Percentiles rank a stretch among this genome's conserved stretches.
phyloP scores from a whole-genome alignment of 2,329 filamentous ascomycete genomes.

The Stachybotrys elegans region DNA sequence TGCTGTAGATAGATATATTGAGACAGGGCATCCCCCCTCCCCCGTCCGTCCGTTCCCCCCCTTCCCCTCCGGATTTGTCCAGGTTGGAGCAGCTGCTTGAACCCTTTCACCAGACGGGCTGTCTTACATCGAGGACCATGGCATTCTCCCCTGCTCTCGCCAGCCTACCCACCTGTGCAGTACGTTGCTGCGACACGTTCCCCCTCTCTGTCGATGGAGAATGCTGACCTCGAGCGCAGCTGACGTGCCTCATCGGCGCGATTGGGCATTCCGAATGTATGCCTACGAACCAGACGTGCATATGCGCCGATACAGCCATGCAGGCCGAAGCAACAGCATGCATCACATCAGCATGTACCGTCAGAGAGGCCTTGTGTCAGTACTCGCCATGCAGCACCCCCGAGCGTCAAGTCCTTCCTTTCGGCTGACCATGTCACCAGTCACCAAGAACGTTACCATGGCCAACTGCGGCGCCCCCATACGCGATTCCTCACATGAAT shows the following conservation, averaged over 20 bases:
- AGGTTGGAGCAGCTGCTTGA: no score
- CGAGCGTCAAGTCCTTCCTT: not conserved
- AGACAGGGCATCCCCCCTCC: no score
- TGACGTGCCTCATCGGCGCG: not conserved
- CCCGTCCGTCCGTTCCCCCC: no score
- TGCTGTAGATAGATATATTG: no score
- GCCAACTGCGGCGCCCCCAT: not conserved
- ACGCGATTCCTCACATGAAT: not conserved
- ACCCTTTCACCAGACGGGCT: no score
- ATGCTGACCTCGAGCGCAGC: no score
- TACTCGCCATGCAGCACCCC: not conserved
- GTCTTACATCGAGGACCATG: no score
- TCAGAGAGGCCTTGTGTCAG: not conserved
- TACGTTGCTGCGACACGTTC: no score
- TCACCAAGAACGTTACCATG: slow-evolving; percentile 1
- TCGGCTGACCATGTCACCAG: not conserved
- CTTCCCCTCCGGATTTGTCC: no score
- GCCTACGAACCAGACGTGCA: not conserved
- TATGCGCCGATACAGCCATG: not conserved
- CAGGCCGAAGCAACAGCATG: not conserved
- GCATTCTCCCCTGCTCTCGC: no score
- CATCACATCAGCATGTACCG: not conserved
- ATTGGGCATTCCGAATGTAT: not conserved
- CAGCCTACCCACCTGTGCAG: no score
- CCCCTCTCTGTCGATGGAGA: no score